Conservation (phyloP, 352 stramenopile species). For the Globisporangium abappressorium region DNA sequence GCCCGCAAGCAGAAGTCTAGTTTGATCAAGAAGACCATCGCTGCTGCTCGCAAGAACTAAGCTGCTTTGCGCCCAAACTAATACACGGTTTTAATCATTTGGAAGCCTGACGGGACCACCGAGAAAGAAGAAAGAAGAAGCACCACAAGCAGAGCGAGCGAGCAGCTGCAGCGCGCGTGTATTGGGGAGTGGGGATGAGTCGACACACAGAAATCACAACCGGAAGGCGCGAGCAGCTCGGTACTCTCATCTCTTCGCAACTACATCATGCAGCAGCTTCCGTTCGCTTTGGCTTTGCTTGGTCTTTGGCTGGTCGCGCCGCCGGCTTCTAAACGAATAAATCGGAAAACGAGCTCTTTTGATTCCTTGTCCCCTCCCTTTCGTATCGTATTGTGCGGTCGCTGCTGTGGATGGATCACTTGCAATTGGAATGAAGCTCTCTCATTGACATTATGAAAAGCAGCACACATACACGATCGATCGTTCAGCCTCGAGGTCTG, state of each 20-base stretch:
- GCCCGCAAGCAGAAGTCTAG: constrained; percentile 97
- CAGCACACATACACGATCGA: too few relatives aligned
- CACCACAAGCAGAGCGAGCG: neutral
- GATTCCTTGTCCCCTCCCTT: neutral
- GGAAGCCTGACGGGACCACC: constrained; percentile 7
- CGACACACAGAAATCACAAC: neutral
- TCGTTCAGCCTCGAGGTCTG: too few relatives aligned
- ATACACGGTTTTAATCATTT: constrained; percentile 17
- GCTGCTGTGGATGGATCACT: too few relatives aligned
- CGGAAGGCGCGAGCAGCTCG: too few relatives aligned
- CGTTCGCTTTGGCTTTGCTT: neutral
- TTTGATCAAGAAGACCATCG: constrained; percentile 91
- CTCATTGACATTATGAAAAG: too few relatives aligned
- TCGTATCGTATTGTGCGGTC: too few relatives aligned
- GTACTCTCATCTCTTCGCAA: neutral
- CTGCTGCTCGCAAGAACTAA: constrained; percentile 80
- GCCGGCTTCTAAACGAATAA: constrained; percentile 18
- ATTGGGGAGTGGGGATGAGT: neutral
- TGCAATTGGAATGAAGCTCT: too few relatives aligned
- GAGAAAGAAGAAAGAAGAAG: neutral
- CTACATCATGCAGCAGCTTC: neutral
- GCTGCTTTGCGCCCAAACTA: constrained; percentile 8
- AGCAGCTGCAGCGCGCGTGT: neutral
- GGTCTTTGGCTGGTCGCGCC: neutral
- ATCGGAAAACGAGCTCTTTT: constrained; percentile 26